Base-by-base conservation (phyloP, 2,329 filamentous ascomycete genomes). In the Alternaria brassicicola region DNA sequence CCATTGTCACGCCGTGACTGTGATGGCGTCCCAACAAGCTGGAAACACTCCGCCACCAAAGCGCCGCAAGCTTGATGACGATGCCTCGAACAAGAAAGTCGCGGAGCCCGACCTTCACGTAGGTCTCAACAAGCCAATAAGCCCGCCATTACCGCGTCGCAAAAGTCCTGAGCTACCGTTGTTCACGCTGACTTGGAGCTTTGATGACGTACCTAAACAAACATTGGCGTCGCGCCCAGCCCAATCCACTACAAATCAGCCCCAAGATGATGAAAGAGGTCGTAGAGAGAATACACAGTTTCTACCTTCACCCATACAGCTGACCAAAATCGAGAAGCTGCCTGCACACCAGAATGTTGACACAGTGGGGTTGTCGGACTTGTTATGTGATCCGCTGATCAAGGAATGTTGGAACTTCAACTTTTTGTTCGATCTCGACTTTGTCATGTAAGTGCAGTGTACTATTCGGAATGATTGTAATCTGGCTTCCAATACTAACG, bases 321-420 rank as follows among this genome's bases (percentile, higher is more conserved):
- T 95, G 13, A 93, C 89, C 0, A 83, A 82, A 58, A 88, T 95
- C 52, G 81, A 80, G 26, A 89, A 90, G 66, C 79, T 93, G 0
- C 81, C 86, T 2, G 74, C 80, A 2, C 71, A 73, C 0, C 79
- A 83, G 60, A 95, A 96, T 77, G 78, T 81, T 23, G 90, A 89
- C 72, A 82, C 90, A 0, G 76, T 94, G 31, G 83, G 81, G 1
- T 79, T 95, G 9, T 78, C 79, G 4, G 89, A 92, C 57, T 82
- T 96, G 6, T 81, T 96, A 1, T 86, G 89, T 0, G 87, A 93
- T 71, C 89, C 90, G 0, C 80, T 92, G 61, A 91, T 95, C 53
- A 83, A 84, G 36, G 86, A 90, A 69, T 86, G 85, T 62, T 91
- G 88, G 88, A 83, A 88, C 53, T 91, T 91, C 75, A 90, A 91